A percentile compares a stretch with the other conserved stretches of the same genome.
These are phyloP conservation scores for Hibiscus tridactylites DNA, from an alignment of 345 rosid species.

Conservation along the genomic window DNA sequence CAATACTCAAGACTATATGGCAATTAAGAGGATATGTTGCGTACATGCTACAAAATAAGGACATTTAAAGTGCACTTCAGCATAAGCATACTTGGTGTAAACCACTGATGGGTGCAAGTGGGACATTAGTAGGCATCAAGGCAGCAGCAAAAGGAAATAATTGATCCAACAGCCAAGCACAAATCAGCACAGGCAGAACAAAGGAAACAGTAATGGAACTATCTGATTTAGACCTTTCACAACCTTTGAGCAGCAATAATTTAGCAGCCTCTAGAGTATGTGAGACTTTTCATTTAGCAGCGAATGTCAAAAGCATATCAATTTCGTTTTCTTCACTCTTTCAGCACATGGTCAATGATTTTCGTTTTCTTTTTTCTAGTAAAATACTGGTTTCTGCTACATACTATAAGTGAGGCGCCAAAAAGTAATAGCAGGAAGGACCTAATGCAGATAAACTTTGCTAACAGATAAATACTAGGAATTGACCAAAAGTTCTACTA, in stretches of 20 bases:
- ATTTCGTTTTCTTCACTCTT: not conserved
- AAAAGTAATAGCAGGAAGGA: not conserved
- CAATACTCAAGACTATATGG: not conserved
- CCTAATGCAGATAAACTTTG: constrained; percentile 1
- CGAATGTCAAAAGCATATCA: not conserved
- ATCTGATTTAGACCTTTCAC: not conserved
- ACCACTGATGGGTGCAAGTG: not conserved
- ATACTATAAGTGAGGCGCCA: not conserved
- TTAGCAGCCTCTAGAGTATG: not conserved
- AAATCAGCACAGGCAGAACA: not conserved
- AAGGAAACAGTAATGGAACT: not conserved
- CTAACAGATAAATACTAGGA: not conserved
- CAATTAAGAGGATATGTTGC: not conserved
- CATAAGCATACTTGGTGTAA: not conserved
- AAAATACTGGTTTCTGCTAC: not conserved
- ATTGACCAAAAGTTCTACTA: not conserved
- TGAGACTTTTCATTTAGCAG: not conserved
- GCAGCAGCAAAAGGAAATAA: not conserved
- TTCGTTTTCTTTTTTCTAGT: too few relatives aligned
- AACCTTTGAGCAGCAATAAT: not conserved
- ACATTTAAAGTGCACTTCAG: not conserved
- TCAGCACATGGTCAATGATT: not conserved
- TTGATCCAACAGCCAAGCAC: not conserved
- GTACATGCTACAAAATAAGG: not conserved
- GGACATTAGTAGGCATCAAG: not conserved